phyloP scores from a whole-genome alignment of 768 basidiomycete species.

The Tremella mesenterica region DNA sequence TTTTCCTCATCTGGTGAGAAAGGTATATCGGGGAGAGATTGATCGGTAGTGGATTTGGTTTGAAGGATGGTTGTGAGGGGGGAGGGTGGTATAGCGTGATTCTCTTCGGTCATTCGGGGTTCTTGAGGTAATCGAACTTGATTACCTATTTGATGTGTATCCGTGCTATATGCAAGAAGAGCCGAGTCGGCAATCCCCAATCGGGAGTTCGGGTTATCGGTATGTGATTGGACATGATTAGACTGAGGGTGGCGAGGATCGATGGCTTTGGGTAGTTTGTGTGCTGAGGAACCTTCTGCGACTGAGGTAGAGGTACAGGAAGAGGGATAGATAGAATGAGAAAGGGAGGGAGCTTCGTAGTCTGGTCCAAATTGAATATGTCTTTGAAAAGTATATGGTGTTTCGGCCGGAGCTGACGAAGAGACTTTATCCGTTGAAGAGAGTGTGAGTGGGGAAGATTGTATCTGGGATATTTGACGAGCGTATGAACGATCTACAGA shows the following conservation, averaged over 20 bases:
- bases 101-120: too few species aligned
- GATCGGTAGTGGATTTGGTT: background rate
- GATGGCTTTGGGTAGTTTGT: background rate
- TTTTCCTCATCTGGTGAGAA: constrained; percentile 67
- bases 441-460: constrained; percentile 4
- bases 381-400: constrained; percentile 34
- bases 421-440: constrained; percentile 32
- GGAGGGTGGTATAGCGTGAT: background rate
- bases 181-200: too few species aligned
- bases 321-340: background rate
- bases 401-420: constrained; percentile 16
- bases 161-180: too few species aligned
- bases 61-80: background rate
- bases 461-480: constrained; percentile 1
- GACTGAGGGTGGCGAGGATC: constrained; percentile 12
- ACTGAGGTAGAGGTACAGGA: background rate
- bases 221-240: constrained; percentile 11
- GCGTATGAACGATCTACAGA: constrained; percentile 64
- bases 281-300: background rate
- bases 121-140: too few species aligned
- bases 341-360: constrained; percentile 18
- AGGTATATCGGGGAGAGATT: too few species aligned
- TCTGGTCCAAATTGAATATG: constrained; percentile 37
- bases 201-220: constrained; percentile 6
- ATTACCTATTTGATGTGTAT: too few species aligned